phyloP scores from a whole-genome alignment of 2,329 filamentous ascomycete genomes.

The Sclerotinia trifoliorum region DNA sequence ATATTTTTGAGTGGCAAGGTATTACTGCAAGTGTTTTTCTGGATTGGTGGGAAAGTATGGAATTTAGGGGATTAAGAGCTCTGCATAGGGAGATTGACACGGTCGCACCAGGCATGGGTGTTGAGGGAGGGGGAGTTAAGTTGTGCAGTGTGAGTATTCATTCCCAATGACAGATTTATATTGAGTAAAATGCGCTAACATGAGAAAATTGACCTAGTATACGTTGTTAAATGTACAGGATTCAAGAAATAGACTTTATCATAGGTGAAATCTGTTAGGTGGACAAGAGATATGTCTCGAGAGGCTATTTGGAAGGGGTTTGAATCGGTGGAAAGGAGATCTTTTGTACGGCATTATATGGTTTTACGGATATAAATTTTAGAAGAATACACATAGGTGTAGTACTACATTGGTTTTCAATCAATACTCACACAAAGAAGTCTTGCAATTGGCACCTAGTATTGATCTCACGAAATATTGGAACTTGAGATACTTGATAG shows the following conservation, averaged over 20 bases:
- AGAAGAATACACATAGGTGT: neutral
- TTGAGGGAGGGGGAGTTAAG: slow-evolving; percentile 30
- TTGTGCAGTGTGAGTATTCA: slow-evolving; percentile 29
- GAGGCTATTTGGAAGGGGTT: neutral
- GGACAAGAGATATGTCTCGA: neutral
- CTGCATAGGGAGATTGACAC: slow-evolving; percentile 37
- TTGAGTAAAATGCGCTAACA: neutral
- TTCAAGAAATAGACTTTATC: slow-evolving; percentile 12
- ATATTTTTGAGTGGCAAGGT: slow-evolving; percentile 30
- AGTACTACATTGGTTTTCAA: too few species aligned
- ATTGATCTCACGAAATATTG: too few species aligned
- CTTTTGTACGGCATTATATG: neutral
- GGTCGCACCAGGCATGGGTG: slow-evolving; percentile 29
- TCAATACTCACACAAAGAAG: too few species aligned
- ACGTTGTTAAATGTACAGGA: slow-evolving; percentile 12
- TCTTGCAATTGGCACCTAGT: too few species aligned
- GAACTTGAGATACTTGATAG: neutral
- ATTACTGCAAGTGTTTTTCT: slow-evolving; percentile 32
- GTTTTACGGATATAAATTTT: neutral
- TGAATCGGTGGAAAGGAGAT: too few species aligned
- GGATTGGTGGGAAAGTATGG: slow-evolving; percentile 38
- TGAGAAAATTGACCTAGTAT: neutral
- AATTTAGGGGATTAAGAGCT: slow-evolving; percentile 35
- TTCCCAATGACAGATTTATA: neutral
- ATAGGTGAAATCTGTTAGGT: neutral